Base-by-base conservation (phyloP, 2,329 filamentous ascomycete species). In the Fusarium bulbicola region DNA sequence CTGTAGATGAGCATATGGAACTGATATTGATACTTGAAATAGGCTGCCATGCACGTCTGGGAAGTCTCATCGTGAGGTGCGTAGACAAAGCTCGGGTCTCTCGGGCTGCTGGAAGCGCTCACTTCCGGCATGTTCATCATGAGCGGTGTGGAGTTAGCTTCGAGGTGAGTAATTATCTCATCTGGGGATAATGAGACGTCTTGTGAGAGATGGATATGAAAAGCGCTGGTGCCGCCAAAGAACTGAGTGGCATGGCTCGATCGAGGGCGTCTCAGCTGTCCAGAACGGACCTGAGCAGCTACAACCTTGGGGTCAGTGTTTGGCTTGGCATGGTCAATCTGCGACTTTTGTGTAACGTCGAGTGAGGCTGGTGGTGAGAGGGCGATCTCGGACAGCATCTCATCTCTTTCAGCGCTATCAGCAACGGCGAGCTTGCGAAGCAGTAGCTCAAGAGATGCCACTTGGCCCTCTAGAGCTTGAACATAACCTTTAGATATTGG, bases 1-100 rank as follows among this genome's bases (percentile, higher is more conserved):
- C 86, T 81, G 66, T 87, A 87, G 5, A 87, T 79, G 63, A 84
- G 82, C 84, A 87, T 86, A 71, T 85, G 81, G 68, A 85, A 86
- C 40, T 84, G 82, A 57, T 87, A 87, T 28, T 85, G 82, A 42
- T 84, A 78, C 59, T 83, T 81, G 75, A 87, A 87, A 70, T 87
- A 87, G 7, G 79, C 80, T 2, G 84, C 83, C 84, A 87, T 86
- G 53, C 86, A 79, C 24, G 79, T 76, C 61, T 83, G 84, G 18
- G 83, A 86, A 21, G 81, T 82, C 28, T 85, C 82, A 57, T 86
- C 83, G 32, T 85, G 81, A 7, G 84, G 84, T n/a, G 81, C 80
- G 69, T 84, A 85, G 49, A 73, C 80, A 77, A 78, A 84, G 67
- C 56, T 68, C 28, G 69, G 61, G 20, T 78, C 76, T 7, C 72